Evolutionary conservation across 192 early-diverging fungal species (phyloP), one percentile per base, ranked within the genome.

Genomic region (Coemansia sp.): DNA sequence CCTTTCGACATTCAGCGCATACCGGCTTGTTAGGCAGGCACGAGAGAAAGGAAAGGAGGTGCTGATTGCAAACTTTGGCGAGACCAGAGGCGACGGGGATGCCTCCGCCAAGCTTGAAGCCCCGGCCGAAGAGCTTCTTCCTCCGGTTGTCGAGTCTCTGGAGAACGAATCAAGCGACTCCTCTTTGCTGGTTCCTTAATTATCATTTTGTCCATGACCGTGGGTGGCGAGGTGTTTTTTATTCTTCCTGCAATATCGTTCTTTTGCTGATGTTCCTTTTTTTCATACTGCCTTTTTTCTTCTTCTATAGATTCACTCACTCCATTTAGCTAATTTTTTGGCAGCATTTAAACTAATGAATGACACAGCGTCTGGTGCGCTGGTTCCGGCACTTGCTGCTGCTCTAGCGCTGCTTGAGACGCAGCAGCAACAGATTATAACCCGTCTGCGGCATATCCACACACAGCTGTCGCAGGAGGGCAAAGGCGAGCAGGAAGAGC

Each of bases 1-100:
- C 3, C 77, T 96, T 42, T 87, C 91, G 11, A 95, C 95, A 6
- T 96, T 90, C 72, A 93, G 90, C 8, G 90, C 93, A 0, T 93
- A 87, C 65, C 87, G 94, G 6, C 82, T 98, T 8, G 85, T 91
- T 12, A 85, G 86, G 57, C 71, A 84, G 2, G 93, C 90, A 3
- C 75, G 86, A 15, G 83, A 89, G 32, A 26, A 71, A 4, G 85
- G 89, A 5, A 87, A 87, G 18, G 82, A 86, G 7, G 78, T 96
- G 9, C 85, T 81, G 19, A 82, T 93, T 6, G 65, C 94, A 18
- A 95, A 93, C 61, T 72, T 89, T 48, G 95, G 96, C 4, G 80
- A 76, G 54, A 93, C 94, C 0, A 73, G 94, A 39, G 94, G 88
- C 6, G 93, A 94, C 43, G 45, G 37, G 19, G 70, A 81, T 19